Conservation (phyloP, 768 basidiomycete genomes). For the Amanita rubescens region DNA sequence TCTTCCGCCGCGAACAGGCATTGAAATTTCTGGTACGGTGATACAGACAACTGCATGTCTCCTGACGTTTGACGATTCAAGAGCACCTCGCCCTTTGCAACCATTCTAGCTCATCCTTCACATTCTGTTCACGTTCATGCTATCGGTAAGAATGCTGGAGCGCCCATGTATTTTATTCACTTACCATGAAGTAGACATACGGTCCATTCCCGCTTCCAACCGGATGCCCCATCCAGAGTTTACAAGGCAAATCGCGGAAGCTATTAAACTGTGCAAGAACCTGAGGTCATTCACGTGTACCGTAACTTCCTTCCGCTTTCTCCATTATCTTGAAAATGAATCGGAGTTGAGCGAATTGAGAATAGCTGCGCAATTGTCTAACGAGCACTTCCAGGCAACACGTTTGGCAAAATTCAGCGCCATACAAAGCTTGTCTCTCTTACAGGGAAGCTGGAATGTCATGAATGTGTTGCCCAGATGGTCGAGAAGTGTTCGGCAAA, state of each 20-base stretch:
- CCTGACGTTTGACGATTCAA: slow-evolving; percentile 16
- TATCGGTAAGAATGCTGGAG: slow-evolving; percentile 34
- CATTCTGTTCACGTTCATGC: slow-evolving; percentile 51
- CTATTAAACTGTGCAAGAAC: slow-evolving; percentile 43
- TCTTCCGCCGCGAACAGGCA: slow-evolving; percentile 29
- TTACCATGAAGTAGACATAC: slow-evolving; percentile 35
- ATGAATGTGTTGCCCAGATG: slow-evolving; percentile 54
- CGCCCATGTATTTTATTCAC: too few species aligned
- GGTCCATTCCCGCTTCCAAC: slow-evolving; percentile 36
- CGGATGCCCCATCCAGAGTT: slow-evolving; percentile 37
- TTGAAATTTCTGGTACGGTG: background rate
- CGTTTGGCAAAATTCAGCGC: slow-evolving; percentile 32
- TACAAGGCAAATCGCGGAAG: slow-evolving; percentile 41
- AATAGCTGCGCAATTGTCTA: slow-evolving; percentile 45
- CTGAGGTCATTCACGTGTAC: slow-evolving; percentile 52
- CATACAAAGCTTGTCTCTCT: slow-evolving; percentile 43
- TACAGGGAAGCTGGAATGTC: slow-evolving; percentile 56
- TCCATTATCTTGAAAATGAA: slow-evolving; percentile 39
- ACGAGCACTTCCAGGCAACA: slow-evolving; percentile 38
- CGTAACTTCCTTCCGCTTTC: slow-evolving; percentile 31
- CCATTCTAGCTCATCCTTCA: slow-evolving; percentile 42
- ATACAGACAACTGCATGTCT: background rate
- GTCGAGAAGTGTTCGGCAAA: slow-evolving; percentile 33
- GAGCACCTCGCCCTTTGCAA: slow-evolving; percentile 54
- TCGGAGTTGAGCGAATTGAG: slow-evolving; percentile 38